phyloP scores from a whole-genome alignment of 306 rosid genomes.

The Elaeagnus macrophylla region DNA sequence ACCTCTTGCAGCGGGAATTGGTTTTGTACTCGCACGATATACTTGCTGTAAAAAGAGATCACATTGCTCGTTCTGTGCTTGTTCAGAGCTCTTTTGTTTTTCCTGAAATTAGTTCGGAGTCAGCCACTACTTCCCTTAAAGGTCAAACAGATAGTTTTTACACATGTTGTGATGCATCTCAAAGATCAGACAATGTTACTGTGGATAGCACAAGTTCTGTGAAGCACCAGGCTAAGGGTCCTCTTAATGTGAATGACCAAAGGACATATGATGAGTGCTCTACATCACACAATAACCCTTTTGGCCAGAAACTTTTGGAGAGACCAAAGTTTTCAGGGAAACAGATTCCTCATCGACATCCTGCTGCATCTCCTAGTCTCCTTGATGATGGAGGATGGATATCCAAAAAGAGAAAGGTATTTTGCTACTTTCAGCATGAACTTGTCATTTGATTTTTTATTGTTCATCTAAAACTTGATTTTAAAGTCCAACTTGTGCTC shows the following conservation, averaged over 20 bases:
- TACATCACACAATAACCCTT: conserved; percentile 51
- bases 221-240: conserved; percentile 49
- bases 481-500: conserved; percentile 11
- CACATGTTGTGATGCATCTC: conserved; percentile 77
- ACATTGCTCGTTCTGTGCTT: conserved; percentile 57
- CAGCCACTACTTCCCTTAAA: conserved; percentile 92
- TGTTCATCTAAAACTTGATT: neutral
- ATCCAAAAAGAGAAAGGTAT: conserved; percentile 75
- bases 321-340: conserved; percentile 72
- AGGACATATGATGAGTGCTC: conserved; percentile 80
- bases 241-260: conserved; percentile 57
- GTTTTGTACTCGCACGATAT: conserved; percentile 78
- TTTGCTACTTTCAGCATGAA: neutral
- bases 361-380: conserved; percentile 31
- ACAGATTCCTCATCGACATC: conserved; percentile 65
- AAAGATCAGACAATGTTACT: conserved; percentile 87
- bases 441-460: too few species aligned
- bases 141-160: conserved; percentile 70
- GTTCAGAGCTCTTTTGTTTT: conserved; percentile 48
- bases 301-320: conserved; percentile 37
- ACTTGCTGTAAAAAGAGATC: conserved; percentile 81
- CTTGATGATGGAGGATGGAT: conserved; percentile 64
- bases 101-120: conserved; percentile 88
- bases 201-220: conserved; percentile 77
- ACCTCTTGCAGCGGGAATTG: conserved; percentile 76